Base-by-base conservation (phyloP, 2,329 filamentous ascomycete genomes). In the Penicillium vulpinum region DNA sequence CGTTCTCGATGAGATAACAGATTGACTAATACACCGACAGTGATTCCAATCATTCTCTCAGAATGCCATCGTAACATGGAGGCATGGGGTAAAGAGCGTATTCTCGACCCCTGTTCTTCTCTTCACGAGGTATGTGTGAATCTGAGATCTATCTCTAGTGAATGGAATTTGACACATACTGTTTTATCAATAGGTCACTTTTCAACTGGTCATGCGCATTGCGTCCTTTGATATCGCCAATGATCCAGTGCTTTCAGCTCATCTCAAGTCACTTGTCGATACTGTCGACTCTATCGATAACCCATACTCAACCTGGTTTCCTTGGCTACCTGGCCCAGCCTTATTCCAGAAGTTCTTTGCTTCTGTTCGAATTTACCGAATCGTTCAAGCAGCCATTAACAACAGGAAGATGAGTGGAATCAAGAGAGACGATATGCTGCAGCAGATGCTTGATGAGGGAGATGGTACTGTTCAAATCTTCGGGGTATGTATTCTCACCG, bases 371-470 rank as follows among this genome's bases (percentile, higher is more conserved):
- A 29, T 52, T 16, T 56, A 52, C 28, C 13, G 41, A 5, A 52
- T 46, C 29, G 35, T 56, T 7, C 35, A 47, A 29, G 38, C 16
- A 13, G 31, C 21, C 16, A 18, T 59, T 31, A 11, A 28, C 5
- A 21, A 18, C 2, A 52, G 54, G 16, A 40, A 44, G 6, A 48
- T 6, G 7, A 47, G 48, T 26, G 54, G 53, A 21, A 26, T 28
- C 22, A 22, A 21, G 24, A 45, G 26, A 15, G 18, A 51, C 13
- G 57, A 59, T 26, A 45, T 45, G 24, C 36, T 59, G 4, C 57
- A 59, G 33, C 48, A 57, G 11, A 56, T 59, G 41, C 16, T 59
- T 18, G 54, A 59, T 38, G 48, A 51, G 15, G 54, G 54, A 28
- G 53, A 57, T 16, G 44, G 53, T 8, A 56, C 31, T 13, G 31